phyloP scores from a whole-genome alignment of 2,329 filamentous ascomycete species.

The Meredithiella fracta region DNA sequence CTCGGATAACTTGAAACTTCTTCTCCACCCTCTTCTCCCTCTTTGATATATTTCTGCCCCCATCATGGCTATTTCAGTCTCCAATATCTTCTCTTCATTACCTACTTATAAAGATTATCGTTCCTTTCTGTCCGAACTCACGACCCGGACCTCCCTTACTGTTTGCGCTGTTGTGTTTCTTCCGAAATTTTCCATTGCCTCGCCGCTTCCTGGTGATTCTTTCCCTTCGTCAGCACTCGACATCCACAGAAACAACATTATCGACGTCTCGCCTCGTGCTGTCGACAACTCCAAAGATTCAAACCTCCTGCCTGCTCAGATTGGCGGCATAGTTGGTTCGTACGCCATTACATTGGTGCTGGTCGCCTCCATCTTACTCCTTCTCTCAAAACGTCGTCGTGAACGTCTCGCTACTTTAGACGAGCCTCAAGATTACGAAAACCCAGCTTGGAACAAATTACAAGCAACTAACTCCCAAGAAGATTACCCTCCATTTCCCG shows the following conservation, averaged over 20 bases:
- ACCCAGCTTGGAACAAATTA: slow-evolving; percentile 27
- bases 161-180: slow-evolving; percentile 12
- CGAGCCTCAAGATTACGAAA: slow-evolving; percentile 29
- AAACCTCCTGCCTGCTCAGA: slow-evolving; percentile 52
- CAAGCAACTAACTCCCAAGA: not conserved
- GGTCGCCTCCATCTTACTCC: slow-evolving; percentile 49
- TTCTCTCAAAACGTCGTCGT: slow-evolving; percentile 40
- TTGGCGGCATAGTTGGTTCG: slow-evolving; percentile 67
- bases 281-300: slow-evolving; percentile 18
- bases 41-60: slow-evolving; percentile 2
- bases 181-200: slow-evolving; percentile 14
- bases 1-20: not conserved
- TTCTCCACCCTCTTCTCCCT: slow-evolving; percentile 1
- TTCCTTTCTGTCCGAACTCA: slow-evolving; percentile 11
- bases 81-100: slow-evolving; percentile 5
- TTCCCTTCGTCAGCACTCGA: slow-evolving; percentile 25
- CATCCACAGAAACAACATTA: not conserved
- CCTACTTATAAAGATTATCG: slow-evolving; percentile 19
- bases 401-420: slow-evolving; percentile 28
- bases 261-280: slow-evolving; percentile 30
- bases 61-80: slow-evolving; percentile 15
- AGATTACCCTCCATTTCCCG: not conserved
- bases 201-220: slow-evolving; percentile 15
- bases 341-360: slow-evolving; percentile 66
- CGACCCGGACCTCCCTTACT: slow-evolving; percentile 1